These are phyloP conservation scores for Pythium angustatum DNA, from an alignment of 352 stramenopile genomes.

Conservation along the genomic window DNA sequence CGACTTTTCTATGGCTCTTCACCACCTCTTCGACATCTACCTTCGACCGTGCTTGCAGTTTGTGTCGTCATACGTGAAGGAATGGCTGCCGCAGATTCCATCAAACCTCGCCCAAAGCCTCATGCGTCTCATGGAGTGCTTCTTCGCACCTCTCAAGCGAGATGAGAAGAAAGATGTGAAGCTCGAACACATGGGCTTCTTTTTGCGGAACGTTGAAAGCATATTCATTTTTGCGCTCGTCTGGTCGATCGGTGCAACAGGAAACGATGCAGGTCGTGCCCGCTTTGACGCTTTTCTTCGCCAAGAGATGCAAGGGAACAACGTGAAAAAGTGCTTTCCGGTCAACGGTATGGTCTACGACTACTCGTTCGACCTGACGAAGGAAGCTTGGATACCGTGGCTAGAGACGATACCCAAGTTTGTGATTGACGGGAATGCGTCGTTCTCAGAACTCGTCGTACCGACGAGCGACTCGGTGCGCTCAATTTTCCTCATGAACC, in stretches of 20 bases:
- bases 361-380: slow-evolving; percentile 86
- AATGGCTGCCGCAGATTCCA: slow-evolving; percentile 91
- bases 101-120: slow-evolving; percentile 91
- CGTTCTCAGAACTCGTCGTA: slow-evolving; percentile 92
- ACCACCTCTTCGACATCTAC: slow-evolving; percentile 89
- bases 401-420: slow-evolving; percentile 89
- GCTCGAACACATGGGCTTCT: slow-evolving; percentile 65
- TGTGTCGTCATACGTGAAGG: slow-evolving; percentile 85
- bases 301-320: slow-evolving; percentile 72
- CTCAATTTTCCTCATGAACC: slow-evolving; percentile 92
- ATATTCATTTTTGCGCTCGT: slow-evolving; percentile 93
- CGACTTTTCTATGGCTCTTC: slow-evolving; percentile 48
- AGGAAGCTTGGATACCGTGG: slow-evolving; percentile 88
- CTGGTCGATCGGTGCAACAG: slow-evolving; percentile 91
- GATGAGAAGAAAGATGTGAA: slow-evolving; percentile 88
- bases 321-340: slow-evolving; percentile 58
- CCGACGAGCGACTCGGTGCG: slow-evolving; percentile 93
- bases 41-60: slow-evolving; percentile 79
- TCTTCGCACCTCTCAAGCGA: slow-evolving; percentile 78
- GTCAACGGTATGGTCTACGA: slow-evolving; percentile 83
- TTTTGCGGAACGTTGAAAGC: slow-evolving; percentile 78
- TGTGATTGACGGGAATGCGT: slow-evolving; percentile 65
- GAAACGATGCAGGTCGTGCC: slow-evolving; percentile 80
- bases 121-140: slow-evolving; percentile 92
- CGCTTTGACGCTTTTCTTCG: slow-evolving; percentile 89